Percentiles rank a stretch among this genome's conserved stretches.
These are phyloP conservation scores for Xerocomus brunneocitrinus DNA, from an alignment of 768 basidiomycete genomes.

Conservation along the genomic window DNA sequence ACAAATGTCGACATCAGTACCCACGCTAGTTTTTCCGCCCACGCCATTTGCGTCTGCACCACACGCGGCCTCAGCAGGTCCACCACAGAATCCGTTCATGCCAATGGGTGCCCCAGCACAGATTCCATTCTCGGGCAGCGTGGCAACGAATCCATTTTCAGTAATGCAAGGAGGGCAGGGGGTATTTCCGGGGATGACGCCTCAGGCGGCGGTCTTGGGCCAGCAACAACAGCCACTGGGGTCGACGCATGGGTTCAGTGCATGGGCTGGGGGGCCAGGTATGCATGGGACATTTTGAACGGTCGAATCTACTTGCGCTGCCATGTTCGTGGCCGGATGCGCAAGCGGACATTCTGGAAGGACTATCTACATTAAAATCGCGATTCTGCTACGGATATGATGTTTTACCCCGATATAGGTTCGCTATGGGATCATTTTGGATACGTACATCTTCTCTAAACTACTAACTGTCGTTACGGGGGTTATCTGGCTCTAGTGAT, in stretches of 20 bases:
- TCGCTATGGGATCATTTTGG: not conserved
- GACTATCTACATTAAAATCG: not conserved
- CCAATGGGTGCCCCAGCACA: constrained; percentile 12
- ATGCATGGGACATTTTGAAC: constrained; percentile 17
- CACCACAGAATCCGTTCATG: constrained; percentile 22
- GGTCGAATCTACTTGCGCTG: not conserved
- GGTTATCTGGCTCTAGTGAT: not conserved
- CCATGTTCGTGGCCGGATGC: not conserved
- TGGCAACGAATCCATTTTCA: constrained; percentile 17
- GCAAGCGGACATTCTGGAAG: not conserved
- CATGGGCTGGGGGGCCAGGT: constrained; percentile 20
- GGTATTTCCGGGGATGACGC: constrained; percentile 22
- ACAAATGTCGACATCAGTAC: not conserved
- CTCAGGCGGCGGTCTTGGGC: constrained; percentile 20
- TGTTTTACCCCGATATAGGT: not conserved
- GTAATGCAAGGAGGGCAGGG: constrained; percentile 11
- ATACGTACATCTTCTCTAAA: not conserved
- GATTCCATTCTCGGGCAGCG: constrained; percentile 19
- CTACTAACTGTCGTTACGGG: not conserved
- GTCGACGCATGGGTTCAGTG: constrained; percentile 8
- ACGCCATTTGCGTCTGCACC: constrained; percentile 2
- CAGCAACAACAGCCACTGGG: constrained; percentile 25
- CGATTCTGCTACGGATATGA: not conserved
- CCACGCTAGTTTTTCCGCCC: constrained; percentile 2
- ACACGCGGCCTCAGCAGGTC: not conserved